Evolutionary conservation across 2,329 filamentous ascomycete genomes (phyloP), one percentile per base, ranked within the genome.

Genomic region (Apiospora malaysiana): DNA sequence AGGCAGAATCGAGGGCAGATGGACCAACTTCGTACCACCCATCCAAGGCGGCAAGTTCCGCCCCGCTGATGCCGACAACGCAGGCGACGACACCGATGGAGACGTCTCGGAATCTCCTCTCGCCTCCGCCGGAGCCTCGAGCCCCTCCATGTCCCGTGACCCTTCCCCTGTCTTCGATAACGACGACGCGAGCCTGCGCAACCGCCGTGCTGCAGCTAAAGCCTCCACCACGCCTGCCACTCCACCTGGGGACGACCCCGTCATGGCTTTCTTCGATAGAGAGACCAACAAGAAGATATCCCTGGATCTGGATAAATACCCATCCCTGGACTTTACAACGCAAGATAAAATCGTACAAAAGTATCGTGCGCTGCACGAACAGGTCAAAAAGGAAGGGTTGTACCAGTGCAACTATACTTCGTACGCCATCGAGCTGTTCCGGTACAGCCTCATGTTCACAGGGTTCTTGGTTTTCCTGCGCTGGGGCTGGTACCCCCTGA

Each of bases 1-100:
- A 77, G 96, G 96, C 63, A 88, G 87, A 73, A 89, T 97, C 71
- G 88, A 96, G 78, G 93, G 94, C 42, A 85, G 84, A 72, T 99
- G 96, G 96, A 84, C 85, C 73, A 98, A 98, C 81, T 97, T 98
- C 79, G 78, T 93, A 8, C 95, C 96, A 5, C 95, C 96, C 0
- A 95, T 98, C 69, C 95, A 98, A 81, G 95, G 94, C 71, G 95
- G 95, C 56, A 86, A 87, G 71, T 97, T 95, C 81, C 88, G 91
- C 74, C 82, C 83, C 27, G 76, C 79, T 21, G 74, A 74, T 66
- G 79, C 83, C 37, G 79, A 82, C 9, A 80, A 83, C 63, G 79
- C 82, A 45, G 82, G 81, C 67, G 81, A 82, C 63, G 74, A 77
- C n/a, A 43, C 25, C 71, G 75, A 70, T 66, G 71, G 73, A 23